Evolutionary conservation across 2,329 filamentous ascomycete genomes (phyloP), one percentile per base, ranked within the genome.

Genomic region (Celoporthe dispersa): DNA sequence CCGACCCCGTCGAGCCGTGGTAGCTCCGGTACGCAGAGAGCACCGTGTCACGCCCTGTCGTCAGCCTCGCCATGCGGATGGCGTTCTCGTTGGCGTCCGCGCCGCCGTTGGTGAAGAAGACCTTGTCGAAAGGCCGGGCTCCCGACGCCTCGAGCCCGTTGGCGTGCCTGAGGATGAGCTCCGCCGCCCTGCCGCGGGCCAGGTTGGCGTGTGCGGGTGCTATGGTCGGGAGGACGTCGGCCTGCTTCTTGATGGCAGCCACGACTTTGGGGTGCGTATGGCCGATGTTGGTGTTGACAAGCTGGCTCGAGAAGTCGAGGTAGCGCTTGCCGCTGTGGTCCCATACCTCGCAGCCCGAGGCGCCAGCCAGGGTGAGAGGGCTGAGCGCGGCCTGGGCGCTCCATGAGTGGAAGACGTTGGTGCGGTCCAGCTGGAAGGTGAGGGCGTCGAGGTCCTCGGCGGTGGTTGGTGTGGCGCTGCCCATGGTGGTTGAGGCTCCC

Each of bases 1-100:
- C 70, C 11, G 64, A 64, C 1, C 68, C 69, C 9, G 70, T 73
- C 70, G 70, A 68, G 70, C 76, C 75, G 73, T 76, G 76, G 73
- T 75, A 75, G 55, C 70, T 71, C 16, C 70, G 64, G 55, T 71
- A 71, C 7, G 70, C 69, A 4, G 70, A 71, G n/a, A 71, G 70
- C 33, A 71, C 68, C n/a, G 70, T 71, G 61, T 71, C 70, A 9
- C 70, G 48, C 14, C 70, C 70, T 19, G 70, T 71, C n/a, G 68
- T 70, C 25, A 70, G 37, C 44, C 70, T 53, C 2, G 70, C 70
- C 70, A 71, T 70, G 19, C 70, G 70, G 37, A 71, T 71, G 37
- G 70, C 70, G 12, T 71, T 70, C 65, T 71, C 70, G 39, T 71
- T 71, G 8, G 70, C 70, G 25, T 71, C 70, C 19, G 70, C 70